These are phyloP conservation scores for Neonectria coccinea DNA, from an alignment of 2,329 filamentous ascomycete genomes.

Conservation along the genomic window DNA sequence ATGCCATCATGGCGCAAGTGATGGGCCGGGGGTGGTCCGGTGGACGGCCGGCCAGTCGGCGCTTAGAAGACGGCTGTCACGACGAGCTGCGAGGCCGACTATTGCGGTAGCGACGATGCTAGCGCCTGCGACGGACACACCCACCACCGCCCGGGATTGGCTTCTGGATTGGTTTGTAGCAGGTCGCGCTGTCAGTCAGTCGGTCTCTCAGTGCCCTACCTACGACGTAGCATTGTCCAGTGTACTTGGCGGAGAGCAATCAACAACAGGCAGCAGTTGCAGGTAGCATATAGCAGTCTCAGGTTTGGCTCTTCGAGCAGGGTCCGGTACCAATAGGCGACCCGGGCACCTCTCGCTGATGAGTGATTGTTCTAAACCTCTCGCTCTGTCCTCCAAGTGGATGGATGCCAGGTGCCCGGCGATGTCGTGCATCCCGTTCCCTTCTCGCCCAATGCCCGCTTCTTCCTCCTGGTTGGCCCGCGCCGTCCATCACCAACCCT, in stretches of 20 bases:
- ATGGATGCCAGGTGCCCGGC: constrained; percentile 42
- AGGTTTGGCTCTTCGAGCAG: constrained; percentile 12
- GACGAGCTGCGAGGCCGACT: neutral
- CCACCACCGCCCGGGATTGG: constrained; percentile 31
- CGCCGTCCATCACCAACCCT: constrained; percentile 17
- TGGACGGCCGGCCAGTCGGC: constrained; percentile 50
- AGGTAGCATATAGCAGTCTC: constrained; percentile 20
- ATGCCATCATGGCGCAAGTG: constrained; percentile 46
- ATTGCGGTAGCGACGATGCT: constrained; percentile 34
- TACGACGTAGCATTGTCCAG: too few relatives aligned
- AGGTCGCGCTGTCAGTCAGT: neutral
- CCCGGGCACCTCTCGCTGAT: neutral
- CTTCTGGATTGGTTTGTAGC: neutral
- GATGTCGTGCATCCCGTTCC: constrained; percentile 53
- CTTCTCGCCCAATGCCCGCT: neutral
- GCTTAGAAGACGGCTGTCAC: constrained; percentile 46
- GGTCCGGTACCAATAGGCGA: neutral
- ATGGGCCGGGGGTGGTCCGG: constrained; percentile 48
- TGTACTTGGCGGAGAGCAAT: neutral
- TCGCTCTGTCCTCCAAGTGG: neutral
- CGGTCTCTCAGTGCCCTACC: neutral
- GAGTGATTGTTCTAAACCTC: neutral
- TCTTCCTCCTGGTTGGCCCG: constrained; percentile 22
- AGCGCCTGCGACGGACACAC: constrained; percentile 42
- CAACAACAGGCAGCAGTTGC: constrained; percentile 18